These are phyloP conservation scores for Athelia psychrophila DNA, from an alignment of 1,284 basidiomycete species.

Conservation along the genomic window DNA sequence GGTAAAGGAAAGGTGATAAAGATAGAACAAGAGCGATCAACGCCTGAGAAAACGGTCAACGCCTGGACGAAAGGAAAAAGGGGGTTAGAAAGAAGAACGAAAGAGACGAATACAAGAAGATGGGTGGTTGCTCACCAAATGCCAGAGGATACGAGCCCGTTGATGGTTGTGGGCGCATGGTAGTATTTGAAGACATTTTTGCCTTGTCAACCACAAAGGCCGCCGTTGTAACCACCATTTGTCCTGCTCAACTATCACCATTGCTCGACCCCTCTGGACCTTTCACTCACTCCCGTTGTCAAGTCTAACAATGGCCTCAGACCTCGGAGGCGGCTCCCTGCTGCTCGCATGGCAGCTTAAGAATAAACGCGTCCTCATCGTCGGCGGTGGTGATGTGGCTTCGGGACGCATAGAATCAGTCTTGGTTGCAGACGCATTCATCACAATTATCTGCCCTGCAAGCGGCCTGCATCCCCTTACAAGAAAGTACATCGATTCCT, in stretches of 20 bases:
- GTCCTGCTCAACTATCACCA: too few relatives aligned
- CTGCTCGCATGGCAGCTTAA: constrained; percentile 88
- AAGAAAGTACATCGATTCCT: constrained; percentile 46
- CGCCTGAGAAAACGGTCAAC: constrained; percentile 9
- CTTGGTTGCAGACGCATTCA: constrained; percentile 56
- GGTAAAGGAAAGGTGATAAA: constrained; percentile 5
- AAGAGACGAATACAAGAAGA: background rate
- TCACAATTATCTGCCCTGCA: constrained; percentile 64
- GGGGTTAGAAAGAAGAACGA: background rate
- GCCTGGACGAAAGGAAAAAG: constrained; percentile 3
- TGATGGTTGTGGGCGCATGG: too few relatives aligned
- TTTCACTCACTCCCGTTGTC: too few relatives aligned
- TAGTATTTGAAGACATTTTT: too few relatives aligned
- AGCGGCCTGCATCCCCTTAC: constrained; percentile 61
- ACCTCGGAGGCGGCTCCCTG: constrained; percentile 61
- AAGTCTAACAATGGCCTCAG: too few relatives aligned
- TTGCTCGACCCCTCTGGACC: too few relatives aligned
- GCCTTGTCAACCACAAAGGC: too few relatives aligned
- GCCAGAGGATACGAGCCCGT: too few relatives aligned
- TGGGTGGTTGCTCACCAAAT: background rate
- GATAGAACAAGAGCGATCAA: constrained; percentile 7
- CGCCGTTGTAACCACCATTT: too few relatives aligned
- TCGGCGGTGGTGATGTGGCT: constrained; percentile 89
- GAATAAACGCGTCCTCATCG: constrained; percentile 75
- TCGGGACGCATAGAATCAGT: constrained; percentile 75